A percentile compares a stretch with the other conserved stretches of the same genome.
Conservation (phyloP, 176 grass and related monocot genomes). For the Triticum dicoccoides region DNA sequence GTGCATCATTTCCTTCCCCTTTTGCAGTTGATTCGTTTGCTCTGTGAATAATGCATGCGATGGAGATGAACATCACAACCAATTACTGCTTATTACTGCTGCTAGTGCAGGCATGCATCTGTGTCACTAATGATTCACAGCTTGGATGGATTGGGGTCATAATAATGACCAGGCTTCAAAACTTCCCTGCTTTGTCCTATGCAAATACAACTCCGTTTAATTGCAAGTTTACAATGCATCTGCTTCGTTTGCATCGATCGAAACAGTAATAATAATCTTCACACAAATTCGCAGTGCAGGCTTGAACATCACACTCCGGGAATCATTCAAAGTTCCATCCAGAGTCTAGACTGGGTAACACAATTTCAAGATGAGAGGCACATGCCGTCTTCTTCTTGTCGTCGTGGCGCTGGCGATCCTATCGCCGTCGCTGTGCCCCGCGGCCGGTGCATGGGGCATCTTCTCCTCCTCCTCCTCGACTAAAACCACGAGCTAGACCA, state of each 20-base stretch:
- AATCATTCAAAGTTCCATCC: not conserved
- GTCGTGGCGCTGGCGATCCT: not conserved
- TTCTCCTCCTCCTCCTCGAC: conserved; percentile 1
- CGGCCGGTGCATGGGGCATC: conserved; percentile 15
- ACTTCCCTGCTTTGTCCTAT: not conserved
- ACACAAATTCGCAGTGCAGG: not conserved
- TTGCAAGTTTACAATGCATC: not conserved
- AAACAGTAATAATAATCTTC: not conserved
- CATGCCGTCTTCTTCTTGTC: not conserved
- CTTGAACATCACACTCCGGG: not conserved
- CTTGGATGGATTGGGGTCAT: not conserved
- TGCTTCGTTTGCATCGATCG: not conserved
- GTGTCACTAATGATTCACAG: not conserved
- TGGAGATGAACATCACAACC: not conserved
- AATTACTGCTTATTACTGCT: not conserved
- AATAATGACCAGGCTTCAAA: not conserved
- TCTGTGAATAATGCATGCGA: not conserved
- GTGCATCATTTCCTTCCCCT: not conserved
- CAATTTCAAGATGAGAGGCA: not conserved
- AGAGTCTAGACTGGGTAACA: not conserved
- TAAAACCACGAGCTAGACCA: not conserved
- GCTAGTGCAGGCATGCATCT: too few relatives aligned
- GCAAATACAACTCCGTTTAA: not conserved
- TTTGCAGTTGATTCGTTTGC: not conserved
- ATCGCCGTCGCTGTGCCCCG: not conserved